Percentiles rank a stretch among this genome's conserved stretches.
Evolutionary conservation across 805 yeast species (phyloP).

Genomic region (Starmera quercuum): DNA sequence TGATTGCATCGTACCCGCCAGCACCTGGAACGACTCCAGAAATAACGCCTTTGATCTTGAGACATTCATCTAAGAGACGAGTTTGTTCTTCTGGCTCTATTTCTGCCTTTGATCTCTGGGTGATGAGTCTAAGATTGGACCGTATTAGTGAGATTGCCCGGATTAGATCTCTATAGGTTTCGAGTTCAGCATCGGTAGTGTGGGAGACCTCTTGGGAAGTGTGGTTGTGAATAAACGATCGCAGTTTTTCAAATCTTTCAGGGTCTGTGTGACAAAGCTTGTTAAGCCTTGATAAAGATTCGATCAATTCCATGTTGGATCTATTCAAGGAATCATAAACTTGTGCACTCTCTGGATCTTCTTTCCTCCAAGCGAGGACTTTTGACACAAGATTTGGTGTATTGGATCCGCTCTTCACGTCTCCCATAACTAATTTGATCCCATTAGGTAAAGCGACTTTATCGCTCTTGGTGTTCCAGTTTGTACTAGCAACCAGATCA

Average conservation of each 20-base stretch:
- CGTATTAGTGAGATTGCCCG: conserved; percentile 46
- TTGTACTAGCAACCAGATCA: conserved; percentile 29
- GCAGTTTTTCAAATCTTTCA: conserved; percentile 25
- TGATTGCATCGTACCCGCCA: conserved; percentile 93
- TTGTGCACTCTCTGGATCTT: conserved; percentile 40
- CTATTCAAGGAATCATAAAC: conserved; percentile 50
- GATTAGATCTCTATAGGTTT: conserved; percentile 26
- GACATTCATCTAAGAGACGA: conserved; percentile 49
- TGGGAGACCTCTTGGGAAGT: conserved; percentile 5
- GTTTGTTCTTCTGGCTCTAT: conserved; percentile 84
- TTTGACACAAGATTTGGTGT: conserved; percentile 84
- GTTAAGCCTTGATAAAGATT: conserved; percentile 35
- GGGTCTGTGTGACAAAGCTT: conserved; percentile 23
- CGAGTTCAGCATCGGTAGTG: conserved; percentile 1
- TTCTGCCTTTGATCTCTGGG: conserved; percentile 67
- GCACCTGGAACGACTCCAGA: conserved; percentile 99
- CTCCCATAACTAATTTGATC: conserved; percentile 81
- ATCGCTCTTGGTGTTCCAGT: conserved; percentile 57
- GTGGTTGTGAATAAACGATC: conserved; percentile 12
- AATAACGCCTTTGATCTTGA: conserved; percentile 59
- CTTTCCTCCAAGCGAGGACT: conserved; percentile 60
- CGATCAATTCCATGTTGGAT: conserved; percentile 53
- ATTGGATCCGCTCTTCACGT: conserved; percentile 85
- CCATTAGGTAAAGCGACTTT: conserved; percentile 62
- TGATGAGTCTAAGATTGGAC: conserved; percentile 46